phyloP scores from a whole-genome alignment of 2,329 filamentous ascomycete species.

The Periglandula ipomoeae region DNA sequence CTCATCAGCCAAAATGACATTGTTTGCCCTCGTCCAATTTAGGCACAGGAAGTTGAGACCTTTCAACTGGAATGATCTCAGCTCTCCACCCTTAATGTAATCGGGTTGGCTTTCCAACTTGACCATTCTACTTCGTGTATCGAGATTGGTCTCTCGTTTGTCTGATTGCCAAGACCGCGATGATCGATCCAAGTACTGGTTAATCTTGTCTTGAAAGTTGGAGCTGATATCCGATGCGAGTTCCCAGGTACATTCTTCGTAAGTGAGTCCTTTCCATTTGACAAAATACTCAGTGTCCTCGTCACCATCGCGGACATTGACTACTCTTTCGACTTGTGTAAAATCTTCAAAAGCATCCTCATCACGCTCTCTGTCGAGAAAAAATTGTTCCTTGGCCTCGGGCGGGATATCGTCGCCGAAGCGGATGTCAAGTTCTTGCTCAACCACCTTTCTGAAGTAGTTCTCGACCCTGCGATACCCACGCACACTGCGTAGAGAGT shows the following conservation, averaged over 20 bases:
- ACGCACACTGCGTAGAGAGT: constrained; percentile 64
- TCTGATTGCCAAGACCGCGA: constrained; percentile 75
- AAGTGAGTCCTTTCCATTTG: constrained; percentile 93
- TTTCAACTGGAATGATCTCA: constrained; percentile 87
- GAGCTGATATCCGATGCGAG: constrained; percentile 62
- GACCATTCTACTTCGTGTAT: constrained; percentile 64
- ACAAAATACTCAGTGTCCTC: constrained; percentile 82
- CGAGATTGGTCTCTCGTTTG: constrained; percentile 62
- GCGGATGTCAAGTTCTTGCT: constrained; percentile 68
- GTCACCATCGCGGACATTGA: constrained; percentile 71
- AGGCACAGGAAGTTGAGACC: constrained; percentile 92
- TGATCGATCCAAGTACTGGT: constrained; percentile 78
- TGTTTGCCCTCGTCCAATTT: constrained; percentile 90
- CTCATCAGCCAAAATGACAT: constrained; percentile 95
- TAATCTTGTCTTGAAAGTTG: constrained; percentile 80
- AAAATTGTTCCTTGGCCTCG: constrained; percentile 87
- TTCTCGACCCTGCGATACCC: constrained; percentile 89
- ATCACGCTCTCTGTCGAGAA: constrained; percentile 87
- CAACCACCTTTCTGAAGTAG: constrained; percentile 78
- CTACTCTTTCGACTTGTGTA: constrained; percentile 86
- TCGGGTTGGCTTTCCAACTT: constrained; percentile 72
- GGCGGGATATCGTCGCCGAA: constrained; percentile 68
- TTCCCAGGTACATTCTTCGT: constrained; percentile 96
- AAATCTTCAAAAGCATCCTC: constrained; percentile 83
- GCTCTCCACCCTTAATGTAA: constrained; percentile 75